phyloP scores from a whole-genome alignment of 148 eudicot species.

The Rhododendron kiyosumense region DNA sequence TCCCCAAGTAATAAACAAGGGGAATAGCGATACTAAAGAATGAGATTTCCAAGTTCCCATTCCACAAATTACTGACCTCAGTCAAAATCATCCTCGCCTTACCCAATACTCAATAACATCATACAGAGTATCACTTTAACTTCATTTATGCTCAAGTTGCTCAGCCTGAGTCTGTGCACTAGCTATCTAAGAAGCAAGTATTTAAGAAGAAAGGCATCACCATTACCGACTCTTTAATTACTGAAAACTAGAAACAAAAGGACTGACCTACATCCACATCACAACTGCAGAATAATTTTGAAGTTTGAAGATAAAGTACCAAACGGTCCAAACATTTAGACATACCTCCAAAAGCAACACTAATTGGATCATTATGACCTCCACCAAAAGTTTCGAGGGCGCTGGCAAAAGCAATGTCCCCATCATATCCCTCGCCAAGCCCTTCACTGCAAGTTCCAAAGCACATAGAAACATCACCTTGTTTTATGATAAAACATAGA shows the following conservation, averaged over 20 bases:
- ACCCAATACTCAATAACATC: background rate
- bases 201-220: background rate
- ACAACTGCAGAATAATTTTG: background rate
- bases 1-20: too few species aligned
- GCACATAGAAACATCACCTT: background rate
- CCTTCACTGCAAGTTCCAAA: constrained; percentile 63
- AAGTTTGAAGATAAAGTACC: background rate
- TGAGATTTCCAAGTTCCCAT: too few species aligned
- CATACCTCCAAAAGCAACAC: constrained; percentile 99
- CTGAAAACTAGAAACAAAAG: background rate
- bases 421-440: constrained; percentile 98
- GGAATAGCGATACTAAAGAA: too few species aligned
- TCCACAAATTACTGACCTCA: background rate
- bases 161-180: background rate
- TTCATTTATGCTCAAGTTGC: background rate
- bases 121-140: background rate
- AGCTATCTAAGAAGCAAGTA: background rate
- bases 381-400: constrained; percentile 94
- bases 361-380: constrained; percentile 97
- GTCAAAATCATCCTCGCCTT: background rate
- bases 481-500: background rate
- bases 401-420: constrained; percentile 98
- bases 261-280: background rate
- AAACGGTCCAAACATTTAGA: constrained; percentile 1
- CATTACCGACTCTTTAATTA: background rate